phyloP scores from a whole-genome alignment of 495 filamentous ascomycete genomes.

The Massariosphaeria phaeospora region DNA sequence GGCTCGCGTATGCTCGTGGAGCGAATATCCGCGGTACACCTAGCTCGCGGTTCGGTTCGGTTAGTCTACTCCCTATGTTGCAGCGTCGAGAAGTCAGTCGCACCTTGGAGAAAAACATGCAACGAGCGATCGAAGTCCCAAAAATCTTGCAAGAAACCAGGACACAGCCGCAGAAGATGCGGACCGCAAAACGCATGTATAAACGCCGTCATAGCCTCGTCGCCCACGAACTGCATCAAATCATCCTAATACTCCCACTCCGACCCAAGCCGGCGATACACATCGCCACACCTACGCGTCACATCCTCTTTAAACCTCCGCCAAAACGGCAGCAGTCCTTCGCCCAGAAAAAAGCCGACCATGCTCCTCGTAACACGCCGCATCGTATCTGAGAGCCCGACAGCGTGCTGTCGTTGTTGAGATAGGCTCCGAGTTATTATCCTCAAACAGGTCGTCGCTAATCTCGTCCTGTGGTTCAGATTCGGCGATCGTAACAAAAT shows the following conservation, averaged over 20 bases:
- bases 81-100: background rate
- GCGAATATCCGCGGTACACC: constrained; percentile 29
- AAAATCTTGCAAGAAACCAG: constrained; percentile 34
- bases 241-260: constrained; percentile 19
- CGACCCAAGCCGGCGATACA: background rate
- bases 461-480: too few species aligned
- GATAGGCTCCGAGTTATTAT: too few species aligned
- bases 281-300: constrained; percentile 26
- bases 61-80: background rate
- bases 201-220: constrained; percentile 30
- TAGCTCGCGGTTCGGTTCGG: background rate
- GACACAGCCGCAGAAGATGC: constrained; percentile 32
- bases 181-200: constrained; percentile 37
- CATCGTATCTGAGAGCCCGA: too few species aligned
- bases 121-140: constrained; percentile 34
- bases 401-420: too few species aligned
- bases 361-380: too few species aligned
- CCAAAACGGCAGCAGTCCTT: background rate
- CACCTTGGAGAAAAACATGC: background rate
- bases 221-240: constrained; percentile 32
- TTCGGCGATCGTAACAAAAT: too few species aligned
- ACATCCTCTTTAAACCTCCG: background rate
- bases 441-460: too few species aligned
- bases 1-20: constrained; percentile 28
- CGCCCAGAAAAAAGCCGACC: constrained; percentile 13